Percentiles rank a stretch among this genome's conserved stretches.
phyloP scores from a whole-genome alignment of 192 early-diverging fungal genomes.

The Coemansia sp. region DNA sequence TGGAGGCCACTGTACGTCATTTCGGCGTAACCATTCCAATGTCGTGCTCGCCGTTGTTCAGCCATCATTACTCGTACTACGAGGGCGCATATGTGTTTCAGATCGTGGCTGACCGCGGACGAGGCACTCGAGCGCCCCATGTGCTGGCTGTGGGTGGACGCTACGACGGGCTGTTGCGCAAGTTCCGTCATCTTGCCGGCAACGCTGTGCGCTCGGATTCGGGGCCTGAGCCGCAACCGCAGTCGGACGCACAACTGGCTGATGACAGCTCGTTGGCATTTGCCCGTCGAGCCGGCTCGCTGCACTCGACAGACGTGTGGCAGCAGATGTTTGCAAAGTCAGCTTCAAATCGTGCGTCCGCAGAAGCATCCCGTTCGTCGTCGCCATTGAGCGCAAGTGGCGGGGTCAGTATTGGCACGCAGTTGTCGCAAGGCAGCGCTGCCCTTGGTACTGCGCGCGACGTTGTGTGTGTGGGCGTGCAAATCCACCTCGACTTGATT shows the following conservation, averaged over 20 bases:
- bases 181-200: conserved; percentile 56
- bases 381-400: not conserved
- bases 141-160: conserved; percentile 71
- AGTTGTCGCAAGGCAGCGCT: conserved; percentile 40
- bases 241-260: not conserved
- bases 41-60: conserved; percentile 59
- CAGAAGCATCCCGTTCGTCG: not conserved
- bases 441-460: conserved; percentile 38
- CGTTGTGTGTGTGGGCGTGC: conserved; percentile 73
- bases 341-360: not conserved
- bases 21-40: conserved; percentile 52
- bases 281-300: conserved; percentile 31
- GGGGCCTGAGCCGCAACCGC: not conserved
- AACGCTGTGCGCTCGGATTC: conserved; percentile 5
- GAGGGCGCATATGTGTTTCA: conserved; percentile 64
- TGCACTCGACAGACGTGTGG: conserved; percentile 45
- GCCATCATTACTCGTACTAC: conserved; percentile 63
- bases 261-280: conserved; percentile 17
- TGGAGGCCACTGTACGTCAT: conserved; percentile 36
- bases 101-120: conserved; percentile 44
- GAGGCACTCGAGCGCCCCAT: conserved; percentile 49
- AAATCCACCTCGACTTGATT: conserved; percentile 76
- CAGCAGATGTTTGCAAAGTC: conserved; percentile 29
- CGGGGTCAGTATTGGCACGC: conserved; percentile 31
- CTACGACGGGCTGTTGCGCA: conserved; percentile 62